Conservation (phyloP, 208 protist species). For the Trypanosoma congolense region DNA sequence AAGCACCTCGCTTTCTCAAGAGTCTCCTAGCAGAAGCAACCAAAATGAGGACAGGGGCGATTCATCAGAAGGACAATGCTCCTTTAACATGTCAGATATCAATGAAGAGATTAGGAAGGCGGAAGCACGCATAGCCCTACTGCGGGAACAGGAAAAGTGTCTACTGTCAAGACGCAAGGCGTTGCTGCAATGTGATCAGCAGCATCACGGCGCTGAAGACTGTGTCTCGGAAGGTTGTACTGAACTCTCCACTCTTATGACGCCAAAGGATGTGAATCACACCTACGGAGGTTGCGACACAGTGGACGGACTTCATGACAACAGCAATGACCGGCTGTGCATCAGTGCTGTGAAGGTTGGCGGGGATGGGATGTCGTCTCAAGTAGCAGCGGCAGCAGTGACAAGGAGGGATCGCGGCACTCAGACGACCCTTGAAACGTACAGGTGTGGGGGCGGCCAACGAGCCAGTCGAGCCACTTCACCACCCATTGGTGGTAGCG, state of each 20-base stretch:
- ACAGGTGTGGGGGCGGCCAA: too few relatives aligned
- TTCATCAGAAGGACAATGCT: constrained; percentile 3
- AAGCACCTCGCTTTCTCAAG: too few relatives aligned
- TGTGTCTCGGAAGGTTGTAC: not conserved
- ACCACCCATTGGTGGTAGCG: not conserved
- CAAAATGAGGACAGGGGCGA: not conserved
- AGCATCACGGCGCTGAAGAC: constrained; percentile 1
- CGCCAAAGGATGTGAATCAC: not conserved
- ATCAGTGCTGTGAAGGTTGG: not conserved
- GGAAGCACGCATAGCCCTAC: constrained; percentile 17
- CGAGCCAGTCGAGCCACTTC: not conserved
- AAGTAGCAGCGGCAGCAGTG: too few relatives aligned
- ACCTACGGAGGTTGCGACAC: not conserved
- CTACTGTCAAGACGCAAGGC: not conserved
- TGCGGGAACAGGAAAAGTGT: constrained; percentile 21
- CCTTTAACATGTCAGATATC: constrained; percentile 15
- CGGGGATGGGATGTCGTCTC: too few relatives aligned
- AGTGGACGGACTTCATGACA: not conserved
- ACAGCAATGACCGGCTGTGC: not conserved
- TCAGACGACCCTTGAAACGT: too few relatives aligned
- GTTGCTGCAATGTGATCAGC: not conserved
- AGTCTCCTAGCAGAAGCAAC: too few relatives aligned
- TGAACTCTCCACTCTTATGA: not conserved
- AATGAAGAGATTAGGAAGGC: constrained; percentile 26
- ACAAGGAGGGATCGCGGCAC: too few relatives aligned